Conservation (phyloP, 1,139 yeast species). For the Geotrichum klebahnii region DNA sequence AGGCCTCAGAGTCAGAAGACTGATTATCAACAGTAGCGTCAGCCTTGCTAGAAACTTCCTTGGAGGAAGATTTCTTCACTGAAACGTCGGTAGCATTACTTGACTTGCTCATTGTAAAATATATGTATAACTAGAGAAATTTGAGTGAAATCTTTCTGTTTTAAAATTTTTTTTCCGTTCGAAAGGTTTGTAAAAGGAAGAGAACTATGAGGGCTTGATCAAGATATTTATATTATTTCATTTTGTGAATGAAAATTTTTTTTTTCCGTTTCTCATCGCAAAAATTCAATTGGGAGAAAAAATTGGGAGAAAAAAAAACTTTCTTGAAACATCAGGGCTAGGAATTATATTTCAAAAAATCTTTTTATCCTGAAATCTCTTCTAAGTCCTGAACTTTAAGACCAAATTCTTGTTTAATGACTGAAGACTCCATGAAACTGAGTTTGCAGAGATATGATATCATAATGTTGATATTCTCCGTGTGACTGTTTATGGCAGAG, state of each 20-base stretch:
- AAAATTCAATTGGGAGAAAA: neutral
- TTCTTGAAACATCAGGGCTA: conserved; percentile 1
- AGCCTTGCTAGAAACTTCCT: too few species aligned
- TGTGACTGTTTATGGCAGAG: conserved; percentile 27
- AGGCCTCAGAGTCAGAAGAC: conserved; percentile 28
- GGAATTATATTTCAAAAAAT: neutral
- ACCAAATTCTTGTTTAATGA: conserved; percentile 31
- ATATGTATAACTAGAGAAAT: neutral
- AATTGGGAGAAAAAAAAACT: neutral
- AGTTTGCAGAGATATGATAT: conserved; percentile 29
- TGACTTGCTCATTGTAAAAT: conserved; percentile 24
- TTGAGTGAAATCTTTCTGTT: conserved; percentile 1
- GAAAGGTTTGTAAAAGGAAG: conserved; percentile 10
- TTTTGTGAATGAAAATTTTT: neutral
- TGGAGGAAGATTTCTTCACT: conserved; percentile 29
- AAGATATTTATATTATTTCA: neutral
- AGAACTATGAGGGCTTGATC: conserved; percentile 5
- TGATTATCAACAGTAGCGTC: conserved; percentile 32
- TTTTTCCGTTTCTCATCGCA: neutral
- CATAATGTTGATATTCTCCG: conserved; percentile 36
- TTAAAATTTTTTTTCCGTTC: conserved; percentile 5
- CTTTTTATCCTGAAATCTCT: neutral
- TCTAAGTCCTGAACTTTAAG: conserved; percentile 32
- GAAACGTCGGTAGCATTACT: conserved; percentile 31
- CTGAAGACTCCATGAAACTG: conserved; percentile 26